Base-by-base conservation (phyloP, 805 yeast species). In the Kurtzmaniella fragi region DNA sequence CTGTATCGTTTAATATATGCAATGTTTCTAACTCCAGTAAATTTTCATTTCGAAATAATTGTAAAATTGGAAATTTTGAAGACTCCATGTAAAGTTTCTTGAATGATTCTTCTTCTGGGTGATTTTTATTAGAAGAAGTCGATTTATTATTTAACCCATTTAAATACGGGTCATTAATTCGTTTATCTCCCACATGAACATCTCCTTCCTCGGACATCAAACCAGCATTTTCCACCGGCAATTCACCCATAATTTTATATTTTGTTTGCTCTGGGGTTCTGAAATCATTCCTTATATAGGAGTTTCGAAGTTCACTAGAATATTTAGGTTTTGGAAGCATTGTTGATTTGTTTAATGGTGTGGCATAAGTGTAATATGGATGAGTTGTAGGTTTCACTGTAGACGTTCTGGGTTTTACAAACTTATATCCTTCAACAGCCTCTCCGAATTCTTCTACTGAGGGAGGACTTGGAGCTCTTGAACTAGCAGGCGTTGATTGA, bases 401-500 rank as follows among this genome's bases (percentile, higher is more conserved):
- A 12, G 20, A 9, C 26, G 32, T 17, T 28, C 15, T n/a, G 4
- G 32, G 46, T 27, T 17, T 14, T 4, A 74, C 61, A 50, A 73
- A 72, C 35, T 59, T 56, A 46, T 63, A 74, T 1, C 77, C 78
- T 36, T 67, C 59, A 12, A 64, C 57, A 3, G 49, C 41, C 1
- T 62, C 60, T 1, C 75, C 76, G 41, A 53, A 64, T 31, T 49
- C 51, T n/a, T 17, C 23, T 10, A 17, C 38, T 9, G 34, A 15
- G 2, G 54, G 51, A 7, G 71, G 65, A 5, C 67, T 54, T 9
- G 64, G 54, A 4, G 67, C 53, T 32, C 71, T 46, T 1, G 70
- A 63, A 40, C 64, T 66, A 14, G 71, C 61, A 8, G 73, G 73
- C 0, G 73, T 67, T 4, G 69, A 62, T 43, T 64, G 71, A 4